Base-by-base conservation (phyloP, 2,329 filamentous ascomycete genomes). In the Diplodia sapinea region DNA sequence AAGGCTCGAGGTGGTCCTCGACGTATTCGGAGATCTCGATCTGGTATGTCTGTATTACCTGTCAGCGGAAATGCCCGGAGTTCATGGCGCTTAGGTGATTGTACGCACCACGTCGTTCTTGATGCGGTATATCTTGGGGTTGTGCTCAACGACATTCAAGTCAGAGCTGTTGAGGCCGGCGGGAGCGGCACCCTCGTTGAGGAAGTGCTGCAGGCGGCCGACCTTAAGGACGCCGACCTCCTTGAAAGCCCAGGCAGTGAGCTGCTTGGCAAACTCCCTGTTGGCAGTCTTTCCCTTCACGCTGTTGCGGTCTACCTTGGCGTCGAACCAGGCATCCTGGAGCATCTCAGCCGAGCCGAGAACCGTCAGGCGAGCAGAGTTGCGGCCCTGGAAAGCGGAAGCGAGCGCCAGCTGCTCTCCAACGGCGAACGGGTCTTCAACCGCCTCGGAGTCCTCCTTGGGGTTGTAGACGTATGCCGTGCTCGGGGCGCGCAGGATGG, bases 231-330 rank as follows among this genome's bases (percentile, higher is more conserved):
- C 92, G 73, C 95, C 95, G 66, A 90, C 87, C 83, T 99, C 95
- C 81, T 96, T 89, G 84, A 99, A 99, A 0, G 94, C 88, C 95
- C 95, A 99, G n/a, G 87, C 91, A n/a, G 91, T 89, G 67, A 99
- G 79, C 74, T 91, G 88, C 80, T 91, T 90, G 23, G 91, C 91
- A 75, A 99, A 98, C 66, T 91, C 91, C 74, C 88, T 87, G 82
- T 99, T 99, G 72, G 86, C 86, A 13, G 92, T 90, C 77, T 87
- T 86, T 52, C 85, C 82, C 70, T 85, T 81, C 75, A 88, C 88
- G 67, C 82, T 83, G 57, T 81, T 78, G 8, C 81, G 80, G 79
- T 90, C 86, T 59, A 96, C 92, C 77, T 88, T 89, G 66, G 91
- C 91, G 67, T 90, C 89, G 75, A 97, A 93, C 92, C 94, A 98